Base-by-base conservation (phyloP, 805 yeast species). In the Saccharomycopsis capsularis region DNA sequence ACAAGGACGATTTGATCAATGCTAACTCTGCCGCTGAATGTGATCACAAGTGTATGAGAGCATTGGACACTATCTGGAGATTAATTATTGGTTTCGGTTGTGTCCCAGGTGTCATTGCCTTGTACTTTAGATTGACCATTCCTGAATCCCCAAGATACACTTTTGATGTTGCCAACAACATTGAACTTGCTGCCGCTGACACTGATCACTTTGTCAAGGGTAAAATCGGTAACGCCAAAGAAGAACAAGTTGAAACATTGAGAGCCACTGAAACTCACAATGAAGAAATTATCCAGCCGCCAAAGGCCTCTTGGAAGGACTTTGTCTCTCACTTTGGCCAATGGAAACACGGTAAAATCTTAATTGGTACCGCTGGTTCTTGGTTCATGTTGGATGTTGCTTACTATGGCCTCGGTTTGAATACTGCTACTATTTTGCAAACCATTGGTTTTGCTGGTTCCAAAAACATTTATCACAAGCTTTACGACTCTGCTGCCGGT, bases 61-160 rank as follows among this genome's bases (percentile, higher is more conserved):
- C 95, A 48, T 76, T 84, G 68, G 96, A 88, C 70, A 88, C 82
- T 70, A 86, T 87, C 88, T 88, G 96, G 96, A 85, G 96, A 81
- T 75, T 88, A 55, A 68, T 88, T 52, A 69, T 88, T 63, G 96
- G 96, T 61, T 75, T 90, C 56, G 96, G 96, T 64, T 81, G 86
- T 71, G 84, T 88, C 58, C 96, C 96, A 58, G 96, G 95, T 68
- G 57, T 74, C 54, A 65, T 83, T 65, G 95, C 95, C 40, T 75
- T 85, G 58, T 89, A 89, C 74, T 89, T 78, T 74, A 85, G 96
- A 78, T 79, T 88, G 69, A 88, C 95, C 57, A 89, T 85, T 66
- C 95, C 95, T 57, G 96, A 86, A 74, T 86, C 95, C 47, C 96
- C 95, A 69, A 82, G 96, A 74, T 87, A 85, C 71, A 73, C 89